Evolutionary conservation across 2,329 filamentous ascomycete species (phyloP).

Genomic region (Aspergillus floridensis): DNA sequence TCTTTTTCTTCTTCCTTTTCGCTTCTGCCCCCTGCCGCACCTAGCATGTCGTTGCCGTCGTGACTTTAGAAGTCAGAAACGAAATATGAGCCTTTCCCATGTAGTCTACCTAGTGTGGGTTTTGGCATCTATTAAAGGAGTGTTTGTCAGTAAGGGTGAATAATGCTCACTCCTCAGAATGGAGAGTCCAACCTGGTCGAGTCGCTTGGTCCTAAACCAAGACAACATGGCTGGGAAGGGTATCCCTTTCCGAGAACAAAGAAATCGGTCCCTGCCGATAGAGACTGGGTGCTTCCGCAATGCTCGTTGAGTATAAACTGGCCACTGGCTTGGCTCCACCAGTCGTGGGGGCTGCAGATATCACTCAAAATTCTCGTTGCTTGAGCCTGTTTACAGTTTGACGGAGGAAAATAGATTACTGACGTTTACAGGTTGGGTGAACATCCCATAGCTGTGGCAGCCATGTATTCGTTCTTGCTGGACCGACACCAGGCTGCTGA

Average conservation of each 20-base stretch:
- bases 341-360: neutral
- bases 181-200: conserved; percentile 6
- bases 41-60: conserved; percentile 25
- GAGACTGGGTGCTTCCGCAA: neutral
- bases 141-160: conserved; percentile 30
- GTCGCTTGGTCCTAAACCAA: conserved; percentile 5
- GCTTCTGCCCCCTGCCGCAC: conserved; percentile 16
- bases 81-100: conserved; percentile 34
- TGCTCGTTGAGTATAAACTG: neutral
- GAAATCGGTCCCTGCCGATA: neutral
- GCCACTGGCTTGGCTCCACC: neutral
- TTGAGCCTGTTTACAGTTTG: neutral
- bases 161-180: conserved; percentile 12
- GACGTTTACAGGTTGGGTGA: conserved; percentile 47
- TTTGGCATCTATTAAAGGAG: conserved; percentile 24
- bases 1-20: conserved; percentile 10
- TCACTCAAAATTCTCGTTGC: neutral
- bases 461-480: conserved; percentile 49
- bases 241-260: neutral
- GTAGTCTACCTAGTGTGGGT: conserved; percentile 35
- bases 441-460: conserved; percentile 47
- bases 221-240: conserved; percentile 1
- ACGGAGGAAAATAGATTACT: conserved; percentile 17
- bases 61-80: conserved; percentile 36
- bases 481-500: conserved; percentile 50